Evolutionary conservation across 2,329 filamentous ascomycete genomes (phyloP).

Genomic region (Cercospora sp.): DNA sequence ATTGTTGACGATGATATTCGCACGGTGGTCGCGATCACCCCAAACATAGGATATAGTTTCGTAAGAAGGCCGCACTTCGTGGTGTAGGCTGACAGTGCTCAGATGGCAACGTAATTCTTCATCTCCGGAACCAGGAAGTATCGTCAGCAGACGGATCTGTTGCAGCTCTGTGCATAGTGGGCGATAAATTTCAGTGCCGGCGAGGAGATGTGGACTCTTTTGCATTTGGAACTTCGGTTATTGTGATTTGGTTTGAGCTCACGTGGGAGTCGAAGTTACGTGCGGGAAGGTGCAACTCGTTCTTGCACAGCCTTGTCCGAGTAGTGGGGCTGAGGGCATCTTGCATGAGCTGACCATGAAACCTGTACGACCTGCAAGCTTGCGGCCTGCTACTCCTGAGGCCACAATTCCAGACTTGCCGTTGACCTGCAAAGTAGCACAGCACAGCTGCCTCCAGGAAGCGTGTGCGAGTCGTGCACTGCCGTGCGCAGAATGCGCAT

Average conservation of each 20-base stretch:
- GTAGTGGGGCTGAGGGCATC: too few species aligned
- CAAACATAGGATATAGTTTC: not conserved
- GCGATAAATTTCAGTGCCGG: not conserved
- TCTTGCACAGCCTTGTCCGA: too few species aligned
- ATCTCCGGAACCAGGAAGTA: not conserved
- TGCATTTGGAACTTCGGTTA: not conserved
- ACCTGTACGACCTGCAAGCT: too few species aligned
- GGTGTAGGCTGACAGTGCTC: not conserved
- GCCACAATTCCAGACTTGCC: too few species aligned
- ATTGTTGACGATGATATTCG: not conserved
- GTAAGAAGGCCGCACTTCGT: not conserved
- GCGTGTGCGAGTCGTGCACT: too few species aligned
- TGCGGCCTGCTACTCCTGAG: too few species aligned
- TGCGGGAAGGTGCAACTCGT: too few species aligned
- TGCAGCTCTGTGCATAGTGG: slow-evolving; percentile 2
- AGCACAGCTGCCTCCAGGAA: too few species aligned
- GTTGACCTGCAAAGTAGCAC: too few species aligned
- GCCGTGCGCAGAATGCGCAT: too few species aligned
- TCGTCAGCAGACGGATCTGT: slow-evolving; percentile 2
- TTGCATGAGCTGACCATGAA: too few species aligned
- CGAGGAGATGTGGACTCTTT: not conserved
- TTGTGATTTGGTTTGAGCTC: not conserved
- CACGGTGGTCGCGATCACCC: not conserved
- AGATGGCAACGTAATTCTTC: not conserved
- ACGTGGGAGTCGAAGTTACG: too few species aligned